Evolutionary conservation across 495 filamentous ascomycete genomes (phyloP), one percentile per base, ranked within the genome.

Genomic region (Pyrenopolyporus hunteri): DNA sequence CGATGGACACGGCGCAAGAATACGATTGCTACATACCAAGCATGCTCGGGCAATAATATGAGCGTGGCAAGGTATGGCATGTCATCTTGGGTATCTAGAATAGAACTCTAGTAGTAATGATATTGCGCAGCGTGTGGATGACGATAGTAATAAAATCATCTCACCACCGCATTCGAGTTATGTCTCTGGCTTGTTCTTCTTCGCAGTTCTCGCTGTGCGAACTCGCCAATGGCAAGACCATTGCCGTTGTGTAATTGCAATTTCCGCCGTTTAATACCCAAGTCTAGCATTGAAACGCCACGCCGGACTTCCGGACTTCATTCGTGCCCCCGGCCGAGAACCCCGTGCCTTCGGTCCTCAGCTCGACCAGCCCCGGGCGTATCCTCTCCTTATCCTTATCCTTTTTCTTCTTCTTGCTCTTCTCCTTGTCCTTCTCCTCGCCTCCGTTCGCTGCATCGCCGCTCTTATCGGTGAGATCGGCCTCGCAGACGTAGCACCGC

Each of bases 331-430:
- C 87, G 1, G 89, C 88, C 2, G 94, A 92, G 77, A 95, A 98
- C 1, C 94, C 94, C 0, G 94, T 98, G 0, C 94, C 94, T 61
- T 97, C 93, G 22, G 87, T 88, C 59, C 84, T 87, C 39, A 98
- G 83, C 71, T 91, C 87, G 7, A 98, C 91, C 23, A 97, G 59
- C 1, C 94, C 93, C 0, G 91, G 86, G 61, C 78, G 85, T 31
- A 91, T 78, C 45, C 70, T 81, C 9, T 81, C 79, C 64, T 86
- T 87, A 16, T 82, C 77, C 8, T 72, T 70, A 53, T 84, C 83
- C 63, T 84, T 81, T 42, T 74, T 73, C 59, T 80, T 82, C 50
- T 80, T 78, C 6, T 35, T 20, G 14, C 16, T n/a, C n/a, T 72
- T 70, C 55, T 84, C 83, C 63, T 84, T 81, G 44, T 74, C 73